Conservation (phyloP, 202 grass and related monocot genomes). For the Eragrostis tef region DNA sequence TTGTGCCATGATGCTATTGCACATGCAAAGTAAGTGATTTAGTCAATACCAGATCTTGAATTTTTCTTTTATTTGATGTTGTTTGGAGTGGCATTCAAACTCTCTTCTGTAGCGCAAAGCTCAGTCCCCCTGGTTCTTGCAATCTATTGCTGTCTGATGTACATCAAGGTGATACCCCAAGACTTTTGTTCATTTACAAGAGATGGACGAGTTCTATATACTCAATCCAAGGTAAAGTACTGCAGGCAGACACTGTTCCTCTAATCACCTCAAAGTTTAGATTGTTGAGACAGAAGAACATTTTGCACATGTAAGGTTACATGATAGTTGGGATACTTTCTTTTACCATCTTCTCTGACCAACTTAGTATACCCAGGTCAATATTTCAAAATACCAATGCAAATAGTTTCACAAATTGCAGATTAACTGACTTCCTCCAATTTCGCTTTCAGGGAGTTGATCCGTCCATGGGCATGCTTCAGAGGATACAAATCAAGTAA, state of each 20-base stretch:
- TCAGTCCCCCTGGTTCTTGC: conserved; percentile 59
- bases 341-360: background rate
- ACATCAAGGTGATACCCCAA: conserved; percentile 75
- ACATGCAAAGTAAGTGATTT: conserved; percentile 79
- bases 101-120: conserved; percentile 62
- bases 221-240: conserved; percentile 71
- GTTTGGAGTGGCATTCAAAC: conserved; percentile 38
- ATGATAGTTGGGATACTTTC: conserved; percentile 21
- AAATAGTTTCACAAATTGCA: conserved; percentile 9
- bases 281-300: background rate
- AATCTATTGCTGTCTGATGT: conserved; percentile 76
- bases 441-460: conserved; percentile 63
- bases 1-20: conserved; percentile 77
- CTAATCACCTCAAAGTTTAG: too few relatives aligned
- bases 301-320: conserved; percentile 8
- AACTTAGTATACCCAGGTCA: conserved; percentile 18
- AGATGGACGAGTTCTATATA: conserved; percentile 88
- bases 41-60: conserved; percentile 15
- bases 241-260: background rate
- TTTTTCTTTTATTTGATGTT: conserved; percentile 1
- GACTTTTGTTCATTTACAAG: conserved; percentile 84
- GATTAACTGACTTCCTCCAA: background rate
- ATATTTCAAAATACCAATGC: conserved; percentile 15
- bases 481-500: conserved; percentile 85
- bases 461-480: conserved; percentile 60